A percentile compares a stretch with the other conserved stretches of the same genome.
Conservation (phyloP, 192 early-diverging fungal species). For the Rhizoclosmatium sp. region DNA sequence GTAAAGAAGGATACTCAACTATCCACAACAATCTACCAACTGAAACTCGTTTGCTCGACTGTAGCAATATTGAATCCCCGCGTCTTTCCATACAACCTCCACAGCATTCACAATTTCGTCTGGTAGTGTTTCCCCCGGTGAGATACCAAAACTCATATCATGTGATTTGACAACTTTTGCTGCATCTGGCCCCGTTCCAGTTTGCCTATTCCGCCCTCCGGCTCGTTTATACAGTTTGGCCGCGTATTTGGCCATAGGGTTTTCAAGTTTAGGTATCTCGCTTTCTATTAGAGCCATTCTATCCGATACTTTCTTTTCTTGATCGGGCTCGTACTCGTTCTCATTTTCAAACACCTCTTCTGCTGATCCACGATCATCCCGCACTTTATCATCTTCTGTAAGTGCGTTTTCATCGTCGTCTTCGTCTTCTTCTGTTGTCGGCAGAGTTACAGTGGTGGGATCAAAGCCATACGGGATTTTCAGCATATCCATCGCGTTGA, state of each 20-base stretch:
- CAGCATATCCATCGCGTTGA: slow-evolving; percentile 51
- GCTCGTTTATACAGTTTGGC: slow-evolving; percentile 15
- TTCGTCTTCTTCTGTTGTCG: neutral
- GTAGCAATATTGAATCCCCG: slow-evolving; percentile 50
- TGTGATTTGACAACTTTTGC: slow-evolving; percentile 44
- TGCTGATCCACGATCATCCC: slow-evolving; percentile 13
- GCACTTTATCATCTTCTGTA: slow-evolving; percentile 46
- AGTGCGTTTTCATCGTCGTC: slow-evolving; percentile 22
- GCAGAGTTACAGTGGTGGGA: neutral
- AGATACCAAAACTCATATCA: slow-evolving; percentile 51
- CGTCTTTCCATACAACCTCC: slow-evolving; percentile 50
- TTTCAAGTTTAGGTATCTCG: slow-evolving; percentile 88
- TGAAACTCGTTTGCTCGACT: slow-evolving; percentile 51
- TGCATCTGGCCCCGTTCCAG: slow-evolving; percentile 32
- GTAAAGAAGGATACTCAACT: slow-evolving; percentile 43
- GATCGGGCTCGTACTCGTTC: slow-evolving; percentile 21
- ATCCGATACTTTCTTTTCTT: slow-evolving; percentile 75
- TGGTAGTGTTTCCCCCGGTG: slow-evolving; percentile 50
- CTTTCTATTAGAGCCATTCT: slow-evolving; percentile 64
- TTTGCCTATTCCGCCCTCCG: slow-evolving; percentile 18
- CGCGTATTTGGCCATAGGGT: slow-evolving; percentile 28
- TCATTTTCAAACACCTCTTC: slow-evolving; percentile 15
- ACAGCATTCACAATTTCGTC: slow-evolving; percentile 31
- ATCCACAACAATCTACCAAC: slow-evolving; percentile 54
- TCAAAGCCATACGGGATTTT: slow-evolving; percentile 41